Evolutionary conservation across 1,284 basidiomycete genomes (phyloP).

Genomic region (Fomitopsis palustris): DNA sequence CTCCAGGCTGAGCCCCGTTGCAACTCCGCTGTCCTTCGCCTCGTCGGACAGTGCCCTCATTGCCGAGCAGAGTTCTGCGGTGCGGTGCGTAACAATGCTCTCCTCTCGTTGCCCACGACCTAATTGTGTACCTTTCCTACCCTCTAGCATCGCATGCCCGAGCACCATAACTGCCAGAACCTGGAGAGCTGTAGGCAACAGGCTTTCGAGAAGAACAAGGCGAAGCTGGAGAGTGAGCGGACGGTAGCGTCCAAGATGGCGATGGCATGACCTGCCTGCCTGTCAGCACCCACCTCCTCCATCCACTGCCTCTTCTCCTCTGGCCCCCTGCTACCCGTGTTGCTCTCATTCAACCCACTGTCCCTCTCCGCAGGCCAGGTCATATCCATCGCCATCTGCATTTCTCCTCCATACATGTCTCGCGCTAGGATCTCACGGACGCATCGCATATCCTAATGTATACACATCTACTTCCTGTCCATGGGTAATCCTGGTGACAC

Average conservation of each 20-base stretch:
- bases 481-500: constrained; percentile 13
- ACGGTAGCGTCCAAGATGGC: constrained; percentile 85
- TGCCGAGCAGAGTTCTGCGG: constrained; percentile 76
- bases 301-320: constrained; percentile 5
- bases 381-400: constrained; percentile 13
- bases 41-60: constrained; percentile 80
- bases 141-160: constrained; percentile 76
- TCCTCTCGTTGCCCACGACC: not conserved
- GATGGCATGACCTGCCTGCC: constrained; percentile 48
- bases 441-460: constrained; percentile 17
- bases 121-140: constrained; percentile 9
- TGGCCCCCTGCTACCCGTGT: not conserved
- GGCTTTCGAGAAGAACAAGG: constrained; percentile 84
- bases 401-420: constrained; percentile 11
- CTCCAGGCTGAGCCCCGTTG: constrained; percentile 65
- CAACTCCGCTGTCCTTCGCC: constrained; percentile 72
- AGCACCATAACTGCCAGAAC: constrained; percentile 77
- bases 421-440: constrained; percentile 25
- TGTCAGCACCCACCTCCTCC: constrained; percentile 9
- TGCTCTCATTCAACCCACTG: constrained; percentile 6
- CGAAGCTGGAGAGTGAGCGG: constrained; percentile 79
- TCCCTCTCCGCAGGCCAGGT: constrained; percentile 13
- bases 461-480: constrained; percentile 19
- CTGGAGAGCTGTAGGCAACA: constrained; percentile 79
- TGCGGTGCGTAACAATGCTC: constrained; percentile 47